Base-by-base conservation (phyloP, 164 flowering plant species). In the Paratinospora sagittata region DNA sequence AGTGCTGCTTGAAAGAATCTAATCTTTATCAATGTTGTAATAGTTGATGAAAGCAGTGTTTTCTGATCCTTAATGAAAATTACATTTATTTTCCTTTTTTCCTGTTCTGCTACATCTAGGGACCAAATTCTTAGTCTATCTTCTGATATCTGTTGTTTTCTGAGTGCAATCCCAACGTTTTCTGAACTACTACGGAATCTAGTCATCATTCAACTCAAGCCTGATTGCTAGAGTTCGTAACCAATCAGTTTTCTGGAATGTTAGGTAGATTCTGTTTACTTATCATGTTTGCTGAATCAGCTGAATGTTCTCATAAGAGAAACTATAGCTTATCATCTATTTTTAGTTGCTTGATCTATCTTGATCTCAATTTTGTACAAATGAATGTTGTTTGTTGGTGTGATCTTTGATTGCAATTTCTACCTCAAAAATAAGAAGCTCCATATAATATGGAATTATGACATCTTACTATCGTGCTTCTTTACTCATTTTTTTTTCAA, bases 231-330 rank as follows among this genome's bases (percentile, higher is more conserved):
- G 4, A 30, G 34, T 30, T 30, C 4, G 34, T 58, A 6, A 8
- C 26, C 12, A 58, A 58, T 14, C 14, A 47, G 8, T 47, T 11
- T 10, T 47, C 3, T 30, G 19, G 19, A 12, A 47, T 19, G 0
- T 19, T 14, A 6, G 17, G 19, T 47, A 12, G 55, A 47, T 14
- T 13, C 3, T 19, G n/a, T 23, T 58, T n/a, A 21, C 63, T 58
- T 58, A 58, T 58, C 27, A n/a, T 58, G 26, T 58, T 61, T 61
- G 33, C 12, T 24, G 64, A 61, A 61, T 52, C 60, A 52, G 60
- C 8, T 52, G 7, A 61, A 9, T 24, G 3, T 65, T 33, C 23
- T 47, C 8, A 30, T 30, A 30, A 4, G 34, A 4, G 2, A 30
- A 30, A 30, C 34, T 30, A 30, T 6, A n/a, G 30, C 47, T 34